Base-by-base conservation (phyloP, 371 early-diverging fungal genomes). In the Mucor plumbeus region DNA sequence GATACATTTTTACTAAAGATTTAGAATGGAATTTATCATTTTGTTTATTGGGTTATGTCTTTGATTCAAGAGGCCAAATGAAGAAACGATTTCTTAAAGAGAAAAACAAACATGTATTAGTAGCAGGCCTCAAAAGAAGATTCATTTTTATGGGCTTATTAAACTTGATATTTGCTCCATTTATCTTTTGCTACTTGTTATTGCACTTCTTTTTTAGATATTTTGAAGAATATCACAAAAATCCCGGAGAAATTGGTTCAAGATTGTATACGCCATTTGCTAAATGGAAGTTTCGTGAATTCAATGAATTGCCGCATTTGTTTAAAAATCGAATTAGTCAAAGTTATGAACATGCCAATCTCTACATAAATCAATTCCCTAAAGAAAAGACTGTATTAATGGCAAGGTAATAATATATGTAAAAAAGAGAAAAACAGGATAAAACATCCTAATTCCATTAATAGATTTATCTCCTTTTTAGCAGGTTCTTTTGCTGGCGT, bases 221-320 rank as follows among this genome's bases (percentile, higher is more conserved):
- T 78, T 95, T 95, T 67, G 97, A 96, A 84, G 95, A 93, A 74
- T 94, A 91, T 74, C 88, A 94, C 77, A 92, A 91, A 70, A 92
- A 95, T 73, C 98, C 99, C 0, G 85, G 92, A 36, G 82, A 90
- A 14, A 81, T 98, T 35, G 89, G 89, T 1, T 87, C 93, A 11
- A 89, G 99, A 35, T 81, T 85, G 4, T 99, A 93, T 71, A 90
- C 98, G 0, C 91, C 92, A 6, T 87, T 92, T 65, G 97, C 97
- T 0, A 82, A 85, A 54, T 97, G 95, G 96, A 92, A 93, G 74
- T 92, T 98, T 70, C 89, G 98, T 55, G 97, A 98, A 77, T 97
- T 96, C 72, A 98, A 99, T 77, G 99, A 99, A 74, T 83, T 97
- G 13, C 96, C 97, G 0, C 97, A 98, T 73, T 65, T 92, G 21